A percentile compares a stretch with the other conserved stretches of the same genome.
Evolutionary conservation across 108 stramenopile species (phyloP).

Genomic region (Nannochloropsis gaditana): DNA sequence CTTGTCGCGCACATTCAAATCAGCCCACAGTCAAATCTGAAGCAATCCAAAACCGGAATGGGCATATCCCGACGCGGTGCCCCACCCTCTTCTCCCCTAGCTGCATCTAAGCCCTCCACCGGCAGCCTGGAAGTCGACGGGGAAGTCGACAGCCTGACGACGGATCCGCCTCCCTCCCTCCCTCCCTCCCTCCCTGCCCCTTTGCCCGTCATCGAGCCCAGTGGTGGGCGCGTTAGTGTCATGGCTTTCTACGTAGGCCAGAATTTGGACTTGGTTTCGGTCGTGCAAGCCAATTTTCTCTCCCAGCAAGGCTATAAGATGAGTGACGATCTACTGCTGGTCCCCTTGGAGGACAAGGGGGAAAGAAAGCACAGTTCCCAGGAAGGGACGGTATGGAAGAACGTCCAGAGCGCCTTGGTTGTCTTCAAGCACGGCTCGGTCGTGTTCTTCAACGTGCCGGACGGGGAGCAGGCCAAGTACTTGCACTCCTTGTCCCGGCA

Average conservation of each 20-base stretch:
- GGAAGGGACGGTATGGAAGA: neutral
- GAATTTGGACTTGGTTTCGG: neutral
- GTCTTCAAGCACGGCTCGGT: slow-evolving; percentile 13
- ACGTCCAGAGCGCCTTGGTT: neutral
- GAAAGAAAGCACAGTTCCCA: neutral
- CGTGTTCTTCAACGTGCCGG: neutral
- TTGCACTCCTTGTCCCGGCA: neutral
- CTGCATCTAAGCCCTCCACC: neutral
- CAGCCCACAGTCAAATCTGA: too few relatives aligned
- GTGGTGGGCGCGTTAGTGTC: neutral
- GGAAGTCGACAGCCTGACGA: neutral
- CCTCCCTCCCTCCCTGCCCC: neutral
- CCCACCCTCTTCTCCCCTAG: neutral
- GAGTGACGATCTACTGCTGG: neutral
- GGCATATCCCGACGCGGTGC: too few relatives aligned
- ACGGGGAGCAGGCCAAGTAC: slow-evolving; percentile 10
- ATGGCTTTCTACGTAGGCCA: neutral
- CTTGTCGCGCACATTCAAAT: too few relatives aligned
- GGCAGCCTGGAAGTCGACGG: neutral
- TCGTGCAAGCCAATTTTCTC: neutral
- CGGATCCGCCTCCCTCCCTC: neutral
- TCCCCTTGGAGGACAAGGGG: neutral
- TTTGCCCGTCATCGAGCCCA: neutral
- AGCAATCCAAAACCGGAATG: too few relatives aligned
- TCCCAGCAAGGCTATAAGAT: neutral